Evolutionary conservation across 768 basidiomycete species (phyloP).

Genomic region (Rhodotorula diobovata): DNA sequence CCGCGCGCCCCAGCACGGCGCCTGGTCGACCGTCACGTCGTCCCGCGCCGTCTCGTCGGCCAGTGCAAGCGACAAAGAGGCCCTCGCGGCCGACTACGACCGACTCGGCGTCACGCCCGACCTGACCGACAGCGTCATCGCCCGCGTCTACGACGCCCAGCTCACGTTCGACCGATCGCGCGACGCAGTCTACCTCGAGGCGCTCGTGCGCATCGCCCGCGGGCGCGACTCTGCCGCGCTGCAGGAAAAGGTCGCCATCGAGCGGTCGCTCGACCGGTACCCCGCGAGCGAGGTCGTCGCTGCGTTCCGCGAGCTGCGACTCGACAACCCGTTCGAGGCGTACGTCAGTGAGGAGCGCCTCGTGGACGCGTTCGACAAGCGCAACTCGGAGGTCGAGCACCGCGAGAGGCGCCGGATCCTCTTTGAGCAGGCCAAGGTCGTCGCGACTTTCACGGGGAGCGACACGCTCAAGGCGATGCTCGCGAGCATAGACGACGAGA

Average conservation of each 20-base stretch:
- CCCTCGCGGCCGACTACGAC: slow-evolving; percentile 7
- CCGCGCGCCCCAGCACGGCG: not conserved
- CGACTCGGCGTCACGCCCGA: slow-evolving; percentile 25
- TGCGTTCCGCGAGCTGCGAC: slow-evolving; percentile 27
- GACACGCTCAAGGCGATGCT: slow-evolving; percentile 19
- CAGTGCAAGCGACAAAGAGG: not conserved
- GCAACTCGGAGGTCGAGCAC: slow-evolving; percentile 14
- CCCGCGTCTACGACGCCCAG: slow-evolving; percentile 8
- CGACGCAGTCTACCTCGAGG: not conserved
- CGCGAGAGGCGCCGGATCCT: slow-evolving; percentile 15
- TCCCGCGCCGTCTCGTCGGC: not conserved
- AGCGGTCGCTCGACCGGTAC: slow-evolving; percentile 6
- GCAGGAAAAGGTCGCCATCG: slow-evolving; percentile 13
- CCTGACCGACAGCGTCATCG: slow-evolving; percentile 14
- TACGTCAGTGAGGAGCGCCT: not conserved
- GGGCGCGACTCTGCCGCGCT: not conserved
- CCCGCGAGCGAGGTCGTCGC: slow-evolving; percentile 17
- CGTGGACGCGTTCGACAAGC: slow-evolving; percentile 2
- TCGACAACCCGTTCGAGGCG: not conserved
- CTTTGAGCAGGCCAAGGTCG: not conserved
- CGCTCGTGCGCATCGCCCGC: not conserved
- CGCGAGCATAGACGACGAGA: not conserved
- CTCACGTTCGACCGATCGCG: not conserved
- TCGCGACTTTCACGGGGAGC: slow-evolving; percentile 5
- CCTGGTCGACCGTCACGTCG: not conserved